phyloP scores from a whole-genome alignment of 2,329 filamentous ascomycete species.

The Phaeosphaeriaceae sp. region DNA sequence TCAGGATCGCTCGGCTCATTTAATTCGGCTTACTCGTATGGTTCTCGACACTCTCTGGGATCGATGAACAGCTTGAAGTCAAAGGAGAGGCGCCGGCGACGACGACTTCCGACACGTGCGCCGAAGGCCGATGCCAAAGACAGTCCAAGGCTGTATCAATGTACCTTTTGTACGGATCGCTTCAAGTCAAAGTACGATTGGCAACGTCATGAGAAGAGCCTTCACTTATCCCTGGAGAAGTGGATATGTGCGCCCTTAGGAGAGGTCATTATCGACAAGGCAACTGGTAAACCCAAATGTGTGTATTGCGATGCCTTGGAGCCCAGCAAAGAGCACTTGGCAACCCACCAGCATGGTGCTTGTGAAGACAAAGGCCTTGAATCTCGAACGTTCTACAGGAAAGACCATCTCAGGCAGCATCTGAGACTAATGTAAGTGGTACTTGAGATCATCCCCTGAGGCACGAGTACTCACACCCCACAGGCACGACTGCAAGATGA shows the following conservation, averaged over 20 bases:
- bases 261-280: constrained; percentile 62
- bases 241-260: constrained; percentile 66
- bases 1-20: constrained; percentile 62
- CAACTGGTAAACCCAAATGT: constrained; percentile 64
- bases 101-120: constrained; percentile 54
- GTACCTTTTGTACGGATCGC: constrained; percentile 49
- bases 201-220: constrained; percentile 50
- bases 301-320: constrained; percentile 65
- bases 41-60: constrained; percentile 63
- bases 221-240: constrained; percentile 49
- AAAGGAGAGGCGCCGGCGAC: constrained; percentile 64
- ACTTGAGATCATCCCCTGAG: neutral
- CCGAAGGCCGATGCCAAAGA: constrained; percentile 31
- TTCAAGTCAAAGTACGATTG: constrained; percentile 53
- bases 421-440: constrained; percentile 59
- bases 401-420: constrained; percentile 69
- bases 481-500: constrained; percentile 64
- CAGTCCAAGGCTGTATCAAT: constrained; percentile 40
- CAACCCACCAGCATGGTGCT: constrained; percentile 65
- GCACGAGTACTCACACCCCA: neutral
- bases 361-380: constrained; percentile 72
- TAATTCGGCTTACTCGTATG: constrained; percentile 64
- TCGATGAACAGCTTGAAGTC: constrained; percentile 62
- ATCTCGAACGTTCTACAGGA: constrained; percentile 69
- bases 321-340: constrained; percentile 63